Evolutionary conservation across 164 flowering plant species (phyloP).

Genomic region (Vitis vinifera): ASM3070453v1 NC_081811.1:22483501-22484000

Average conservation of each 20-base stretch:
- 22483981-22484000: conserved; percentile 61
- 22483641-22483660: conserved; percentile 92
- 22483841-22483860: conserved; percentile 86
- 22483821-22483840: conserved; percentile 22
- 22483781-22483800: not conserved
- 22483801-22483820: not conserved
- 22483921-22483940: conserved; percentile 51
- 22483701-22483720: conserved; percentile 66
- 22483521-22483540: conserved; percentile 88
- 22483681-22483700: conserved; percentile 66
- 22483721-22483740: conserved; percentile 62
- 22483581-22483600: conserved; percentile 61
- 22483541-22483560: conserved; percentile 84
- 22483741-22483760: conserved; percentile 68
- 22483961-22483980: conserved; percentile 72
- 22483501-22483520: conserved; percentile 71
- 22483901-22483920: conserved; percentile 91
- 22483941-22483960: conserved; percentile 82
- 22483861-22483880: conserved; percentile 78
- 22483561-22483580: conserved; percentile 57
- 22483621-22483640: conserved; percentile 84
- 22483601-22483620: conserved; percentile 76
- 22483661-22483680: conserved; percentile 78
- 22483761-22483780: not conserved
- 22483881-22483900: conserved; percentile 93